Conservation (phyloP, 2,329 filamentous ascomycete species). For the Bertia moriformis region DNA sequence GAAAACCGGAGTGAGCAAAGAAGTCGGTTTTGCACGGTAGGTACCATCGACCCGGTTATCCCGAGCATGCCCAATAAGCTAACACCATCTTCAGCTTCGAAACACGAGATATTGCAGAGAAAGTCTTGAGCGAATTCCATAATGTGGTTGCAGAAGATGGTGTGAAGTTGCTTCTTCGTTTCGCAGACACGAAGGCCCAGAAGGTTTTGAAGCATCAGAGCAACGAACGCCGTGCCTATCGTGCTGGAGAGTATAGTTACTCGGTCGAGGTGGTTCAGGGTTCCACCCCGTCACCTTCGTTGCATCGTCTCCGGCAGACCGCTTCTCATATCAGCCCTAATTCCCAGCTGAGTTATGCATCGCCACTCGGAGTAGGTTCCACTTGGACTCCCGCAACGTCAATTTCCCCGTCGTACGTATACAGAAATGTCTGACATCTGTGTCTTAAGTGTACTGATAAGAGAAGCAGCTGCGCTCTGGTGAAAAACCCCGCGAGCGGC, state of each 20-base stretch:
- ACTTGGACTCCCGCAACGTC: constrained; percentile 29
- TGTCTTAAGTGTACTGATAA: not conserved
- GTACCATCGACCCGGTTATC: constrained; percentile 5
- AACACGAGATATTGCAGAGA: constrained; percentile 44
- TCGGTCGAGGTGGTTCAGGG: constrained; percentile 28
- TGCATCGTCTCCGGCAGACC: constrained; percentile 21
- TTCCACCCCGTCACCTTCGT: constrained; percentile 23
- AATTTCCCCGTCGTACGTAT: constrained; percentile 27
- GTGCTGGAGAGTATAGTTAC: constrained; percentile 47
- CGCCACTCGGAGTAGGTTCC: constrained; percentile 21
- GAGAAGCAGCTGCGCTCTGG: not conserved
- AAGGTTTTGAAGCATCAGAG: constrained; percentile 54
- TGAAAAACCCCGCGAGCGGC: not conserved
- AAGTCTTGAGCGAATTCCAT: constrained; percentile 45
- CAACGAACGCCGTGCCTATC: constrained; percentile 48
- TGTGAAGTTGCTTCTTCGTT: constrained; percentile 46
- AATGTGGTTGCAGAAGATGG: constrained; percentile 37
- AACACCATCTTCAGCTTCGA: constrained; percentile 33
- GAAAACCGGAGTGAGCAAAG: constrained; percentile 42
- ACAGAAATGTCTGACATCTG: not conserved
- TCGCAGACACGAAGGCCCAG: constrained; percentile 53
- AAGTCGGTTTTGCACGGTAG: constrained; percentile 54
- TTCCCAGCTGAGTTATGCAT: constrained; percentile 23
- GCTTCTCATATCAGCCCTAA: constrained; percentile 18
- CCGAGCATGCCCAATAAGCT: constrained; percentile 4